These are phyloP conservation scores for Teunomyces barrocoloradensis DNA, from an alignment of 805 yeast genomes.

Conservation along the genomic window DNA sequence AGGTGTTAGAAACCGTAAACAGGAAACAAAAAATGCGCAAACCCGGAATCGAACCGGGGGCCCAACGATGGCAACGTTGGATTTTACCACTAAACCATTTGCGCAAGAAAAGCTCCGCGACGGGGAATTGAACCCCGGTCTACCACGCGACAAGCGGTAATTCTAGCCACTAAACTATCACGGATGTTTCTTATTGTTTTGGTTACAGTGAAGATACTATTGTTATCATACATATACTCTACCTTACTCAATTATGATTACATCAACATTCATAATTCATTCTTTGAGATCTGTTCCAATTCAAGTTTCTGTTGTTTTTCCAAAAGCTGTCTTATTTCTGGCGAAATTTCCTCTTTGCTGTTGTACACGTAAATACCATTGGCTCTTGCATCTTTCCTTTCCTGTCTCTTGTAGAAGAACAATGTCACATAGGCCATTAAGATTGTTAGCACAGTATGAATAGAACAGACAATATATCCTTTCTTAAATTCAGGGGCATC, in stretches of 20 bases:
- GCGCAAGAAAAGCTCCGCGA: constrained; percentile 2
- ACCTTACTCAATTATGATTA: no score
- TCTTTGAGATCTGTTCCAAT: neutral
- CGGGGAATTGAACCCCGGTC: constrained; percentile 7
- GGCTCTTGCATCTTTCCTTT: constrained; percentile 15
- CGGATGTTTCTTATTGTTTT: neutral
- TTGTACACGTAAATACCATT: constrained; percentile 21
- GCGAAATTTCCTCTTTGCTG: neutral
- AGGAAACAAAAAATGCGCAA: constrained; percentile 6
- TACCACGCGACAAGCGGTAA: constrained; percentile 7
- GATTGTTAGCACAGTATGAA: constrained; percentile 6
- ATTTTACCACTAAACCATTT: constrained; percentile 7
- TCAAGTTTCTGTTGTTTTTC: neutral
- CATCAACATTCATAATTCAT: neutral
- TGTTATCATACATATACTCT: no score
- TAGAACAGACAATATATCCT: constrained; percentile 19
- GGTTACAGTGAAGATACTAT: no score
- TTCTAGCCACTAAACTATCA: constrained; percentile 6
- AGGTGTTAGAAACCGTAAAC: no score
- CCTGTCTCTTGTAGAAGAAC: constrained; percentile 21
- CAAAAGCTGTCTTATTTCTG: neutral
- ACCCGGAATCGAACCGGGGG: constrained; percentile 13
- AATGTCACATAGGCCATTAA: constrained; percentile 21
- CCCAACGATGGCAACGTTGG: constrained; percentile 7
- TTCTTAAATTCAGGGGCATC: constrained; percentile 20